These are phyloP conservation scores for Pseudozyma thailandica DNA, from an alignment of 1,284 basidiomycete genomes.

Conservation along the genomic window DNA sequence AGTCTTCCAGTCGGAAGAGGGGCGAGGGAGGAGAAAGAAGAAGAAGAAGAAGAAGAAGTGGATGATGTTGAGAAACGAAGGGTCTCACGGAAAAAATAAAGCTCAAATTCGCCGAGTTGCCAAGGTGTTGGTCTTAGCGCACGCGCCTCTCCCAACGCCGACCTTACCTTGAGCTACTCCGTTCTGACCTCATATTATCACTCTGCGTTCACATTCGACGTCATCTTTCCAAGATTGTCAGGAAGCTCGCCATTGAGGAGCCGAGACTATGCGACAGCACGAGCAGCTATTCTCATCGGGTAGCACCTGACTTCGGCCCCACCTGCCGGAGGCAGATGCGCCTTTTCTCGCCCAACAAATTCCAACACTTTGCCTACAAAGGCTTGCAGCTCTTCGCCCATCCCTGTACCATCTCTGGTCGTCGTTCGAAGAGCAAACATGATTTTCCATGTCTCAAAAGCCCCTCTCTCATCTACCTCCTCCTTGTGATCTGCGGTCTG, in stretches of 20 bases:
- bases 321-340: conserved; percentile 25
- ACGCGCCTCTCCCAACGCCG: no score
- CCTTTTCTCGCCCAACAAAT: conserved; percentile 26
- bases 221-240: background rate
- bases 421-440: background rate
- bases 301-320: conserved; percentile 19
- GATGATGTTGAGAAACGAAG: background rate
- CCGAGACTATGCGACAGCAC: background rate
- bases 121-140: conserved; percentile 14
- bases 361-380: conserved; percentile 9
- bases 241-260: background rate
- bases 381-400: background rate
- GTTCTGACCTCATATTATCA: background rate
- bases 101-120: background rate
- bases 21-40: background rate
- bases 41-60: background rate
- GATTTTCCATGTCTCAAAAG: conserved; percentile 29
- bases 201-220: background rate
- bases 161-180: no score
- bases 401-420: background rate
- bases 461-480: background rate
- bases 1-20: background rate
- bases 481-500: background rate
- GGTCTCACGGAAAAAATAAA: background rate
- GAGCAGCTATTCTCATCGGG: conserved; percentile 10